A percentile compares a stretch with the other conserved stretches of the same genome.
Conservation (phyloP, 495 filamentous ascomycete genomes). For the Trichoderma asperelloides region DNA sequence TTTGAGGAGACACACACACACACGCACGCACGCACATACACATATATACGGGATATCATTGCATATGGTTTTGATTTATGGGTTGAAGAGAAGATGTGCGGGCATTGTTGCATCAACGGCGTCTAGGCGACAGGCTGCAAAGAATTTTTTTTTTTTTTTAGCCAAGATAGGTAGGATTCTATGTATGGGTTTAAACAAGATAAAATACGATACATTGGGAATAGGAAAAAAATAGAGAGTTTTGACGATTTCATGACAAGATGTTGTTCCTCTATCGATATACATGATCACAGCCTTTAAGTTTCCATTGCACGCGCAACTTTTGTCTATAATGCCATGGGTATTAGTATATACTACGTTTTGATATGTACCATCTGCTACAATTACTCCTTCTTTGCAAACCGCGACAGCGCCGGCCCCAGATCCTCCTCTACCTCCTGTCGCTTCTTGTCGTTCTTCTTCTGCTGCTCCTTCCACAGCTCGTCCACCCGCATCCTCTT, state of each 20-base stretch:
- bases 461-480: conserved; percentile 35
- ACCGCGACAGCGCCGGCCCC: conserved; percentile 37
- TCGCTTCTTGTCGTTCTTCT: conserved; percentile 30
- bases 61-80: too few species aligned
- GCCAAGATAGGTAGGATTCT: not conserved
- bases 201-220: not conserved
- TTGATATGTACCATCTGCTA: not conserved
- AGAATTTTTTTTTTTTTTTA: not conserved
- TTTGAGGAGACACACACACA: too few species aligned
- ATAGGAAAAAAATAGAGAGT: not conserved
- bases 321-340: not conserved
- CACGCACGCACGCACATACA: not conserved
- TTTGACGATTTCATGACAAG: not conserved
- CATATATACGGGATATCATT: too few species aligned
- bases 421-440: conserved; percentile 35
- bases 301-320: too few species aligned
- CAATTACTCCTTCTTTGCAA: conserved; percentile 36
- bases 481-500: conserved; percentile 53
- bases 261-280: not conserved
- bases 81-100: not conserved
- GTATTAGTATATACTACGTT: conserved; percentile 2
- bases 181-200: not conserved
- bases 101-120: not conserved
- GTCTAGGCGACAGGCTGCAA: not conserved
- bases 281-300: not conserved